A percentile compares a stretch with the other conserved stretches of the same genome.
These are phyloP conservation scores for Excoecaria cochinchinensis DNA, from an alignment of 345 rosid genomes.

Conservation along the genomic window DNA sequence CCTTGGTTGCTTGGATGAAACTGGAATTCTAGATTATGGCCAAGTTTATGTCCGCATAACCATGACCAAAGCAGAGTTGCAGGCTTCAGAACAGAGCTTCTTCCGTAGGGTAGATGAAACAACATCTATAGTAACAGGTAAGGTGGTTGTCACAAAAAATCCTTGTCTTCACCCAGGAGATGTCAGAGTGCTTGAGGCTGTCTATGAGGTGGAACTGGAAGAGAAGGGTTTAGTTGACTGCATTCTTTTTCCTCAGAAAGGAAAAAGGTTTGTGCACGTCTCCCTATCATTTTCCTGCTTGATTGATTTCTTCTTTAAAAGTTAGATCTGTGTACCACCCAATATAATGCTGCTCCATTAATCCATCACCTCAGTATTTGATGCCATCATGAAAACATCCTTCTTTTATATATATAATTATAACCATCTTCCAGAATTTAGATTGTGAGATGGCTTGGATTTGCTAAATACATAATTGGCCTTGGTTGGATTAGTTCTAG, in stretches of 20 bases:
- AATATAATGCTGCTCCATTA: too few species aligned
- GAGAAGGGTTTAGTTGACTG: conserved; percentile 72
- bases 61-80: conserved; percentile 64
- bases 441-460: not conserved
- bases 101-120: conserved; percentile 60
- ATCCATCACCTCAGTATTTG: not conserved
- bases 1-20: conserved; percentile 89
- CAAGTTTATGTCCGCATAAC: conserved; percentile 74
- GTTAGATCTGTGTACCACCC: too few species aligned
- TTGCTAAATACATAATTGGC: not conserved
- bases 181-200: conserved; percentile 80
- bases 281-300: not conserved
- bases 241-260: conserved; percentile 78
- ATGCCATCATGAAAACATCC: not conserved
- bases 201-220: conserved; percentile 57
- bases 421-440: not conserved
- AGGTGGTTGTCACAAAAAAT: conserved; percentile 83
- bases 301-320: not conserved
- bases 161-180: conserved; percentile 99
- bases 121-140: conserved; percentile 61
- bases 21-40: conserved; percentile 70
- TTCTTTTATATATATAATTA: not conserved
- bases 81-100: conserved; percentile 44
- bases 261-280: conserved; percentile 57
- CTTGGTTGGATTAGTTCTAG: not conserved